Conservation (phyloP, 2,329 filamentous ascomycete genomes). For the Neodidymelliopsis sp. region DNA sequence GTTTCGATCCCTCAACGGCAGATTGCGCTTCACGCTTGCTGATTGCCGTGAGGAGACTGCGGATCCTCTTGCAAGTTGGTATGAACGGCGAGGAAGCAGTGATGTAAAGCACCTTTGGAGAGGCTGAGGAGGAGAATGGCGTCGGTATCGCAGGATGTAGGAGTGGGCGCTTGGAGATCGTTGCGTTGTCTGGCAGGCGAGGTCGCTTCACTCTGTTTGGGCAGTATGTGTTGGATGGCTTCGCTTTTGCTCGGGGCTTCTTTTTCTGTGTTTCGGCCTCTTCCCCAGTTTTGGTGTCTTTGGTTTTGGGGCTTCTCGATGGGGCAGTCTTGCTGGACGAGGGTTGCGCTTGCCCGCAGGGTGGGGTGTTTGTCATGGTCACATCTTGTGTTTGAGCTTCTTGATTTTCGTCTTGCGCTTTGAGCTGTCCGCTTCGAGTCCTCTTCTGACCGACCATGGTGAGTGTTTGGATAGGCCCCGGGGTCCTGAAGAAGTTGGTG, state of each 20-base stretch:
- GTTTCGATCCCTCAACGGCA: background rate
- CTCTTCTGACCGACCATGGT: conserved; percentile 37
- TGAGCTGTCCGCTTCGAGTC: conserved; percentile 32
- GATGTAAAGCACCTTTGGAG: conserved; percentile 70
- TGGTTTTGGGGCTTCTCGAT: conserved; percentile 9
- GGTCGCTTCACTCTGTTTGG: conserved; percentile 10
- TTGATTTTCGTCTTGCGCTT: conserved; percentile 6
- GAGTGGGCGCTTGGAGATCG: conserved; percentile 64
- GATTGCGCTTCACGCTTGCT: conserved; percentile 59
- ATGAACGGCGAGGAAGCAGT: conserved; percentile 71
- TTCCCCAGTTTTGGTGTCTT: background rate
- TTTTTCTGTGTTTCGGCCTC: background rate
- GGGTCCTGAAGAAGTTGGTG: background rate
- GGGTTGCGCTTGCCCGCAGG: conserved; percentile 20
- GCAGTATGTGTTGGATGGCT: conserved; percentile 6
- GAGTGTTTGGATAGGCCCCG: background rate
- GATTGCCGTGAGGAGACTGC: conserved; percentile 66
- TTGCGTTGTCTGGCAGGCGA: conserved; percentile 49
- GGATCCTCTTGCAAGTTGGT: conserved; percentile 70
- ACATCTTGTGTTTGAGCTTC: background rate
- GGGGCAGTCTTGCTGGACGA: conserved; percentile 22
- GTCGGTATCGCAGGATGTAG: conserved; percentile 63
- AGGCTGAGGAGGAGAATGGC: conserved; percentile 57
- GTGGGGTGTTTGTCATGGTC: conserved; percentile 1
- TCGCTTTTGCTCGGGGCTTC: conserved; percentile 3